Evolutionary conservation across 116 monocot species (phyloP).

Genomic region (Zostera marina): DNA sequence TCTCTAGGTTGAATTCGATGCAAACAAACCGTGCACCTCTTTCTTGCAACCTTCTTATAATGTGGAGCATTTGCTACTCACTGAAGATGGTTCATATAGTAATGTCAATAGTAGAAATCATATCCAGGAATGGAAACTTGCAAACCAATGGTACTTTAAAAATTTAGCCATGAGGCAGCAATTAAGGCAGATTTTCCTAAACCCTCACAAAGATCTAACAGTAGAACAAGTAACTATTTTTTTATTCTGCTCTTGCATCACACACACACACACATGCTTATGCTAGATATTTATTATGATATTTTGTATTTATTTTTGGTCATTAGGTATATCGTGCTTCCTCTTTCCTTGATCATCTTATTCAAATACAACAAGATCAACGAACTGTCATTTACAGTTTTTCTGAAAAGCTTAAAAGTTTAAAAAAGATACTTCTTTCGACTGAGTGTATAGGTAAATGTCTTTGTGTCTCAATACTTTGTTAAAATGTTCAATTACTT

Average conservation of each 20-base stretch:
- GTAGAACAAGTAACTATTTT: conserved; percentile 41
- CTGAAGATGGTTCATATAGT: conserved; percentile 5
- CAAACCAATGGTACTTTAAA: conserved; percentile 60
- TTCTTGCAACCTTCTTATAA: conserved; percentile 67
- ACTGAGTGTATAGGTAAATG: conserved; percentile 27
- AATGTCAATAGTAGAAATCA: conserved; percentile 8
- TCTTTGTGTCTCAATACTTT: background rate
- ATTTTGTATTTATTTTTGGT: conserved; percentile 6
- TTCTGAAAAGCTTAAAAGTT: conserved; percentile 24
- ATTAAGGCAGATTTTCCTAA: conserved; percentile 26
- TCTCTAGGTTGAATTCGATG: conserved; percentile 26
- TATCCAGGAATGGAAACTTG: conserved; percentile 26
- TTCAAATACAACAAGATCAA: conserved; percentile 54
- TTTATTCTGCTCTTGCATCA: background rate
- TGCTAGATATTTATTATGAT: background rate
- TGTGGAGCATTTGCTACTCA: conserved; percentile 41
- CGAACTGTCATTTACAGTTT: conserved; percentile 34
- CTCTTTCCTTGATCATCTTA: conserved; percentile 70
- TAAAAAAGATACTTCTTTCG: conserved; percentile 18
- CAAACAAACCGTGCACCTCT: conserved; percentile 16
- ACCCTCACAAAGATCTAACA: conserved; percentile 58
- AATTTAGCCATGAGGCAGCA: conserved; percentile 53
- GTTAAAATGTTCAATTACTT: background rate
- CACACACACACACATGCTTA: background rate
- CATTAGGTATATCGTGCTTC: conserved; percentile 40